Percentiles rank a stretch among this genome's conserved stretches.
These are phyloP conservation scores for Nannochloropsis salina DNA, from an alignment of 108 stramenopile genomes.

Conservation along the genomic window DNA sequence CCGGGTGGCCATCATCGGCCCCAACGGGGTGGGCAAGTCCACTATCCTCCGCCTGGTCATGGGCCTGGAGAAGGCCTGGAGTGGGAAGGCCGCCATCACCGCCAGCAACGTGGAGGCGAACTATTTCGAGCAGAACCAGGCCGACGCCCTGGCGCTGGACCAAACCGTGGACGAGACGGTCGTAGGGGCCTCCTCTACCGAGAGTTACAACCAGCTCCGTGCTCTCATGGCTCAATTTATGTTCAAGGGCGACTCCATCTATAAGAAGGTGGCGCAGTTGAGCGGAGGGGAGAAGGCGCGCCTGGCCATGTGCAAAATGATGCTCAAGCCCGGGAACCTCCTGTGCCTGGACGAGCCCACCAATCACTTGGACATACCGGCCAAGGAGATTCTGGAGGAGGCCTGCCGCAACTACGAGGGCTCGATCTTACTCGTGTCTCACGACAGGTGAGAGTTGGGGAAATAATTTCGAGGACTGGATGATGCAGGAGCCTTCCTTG, in stretches of 20 bases:
- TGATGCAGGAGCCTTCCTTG: too few species aligned
- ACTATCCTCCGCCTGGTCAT: constrained; percentile 76
- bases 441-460: constrained; percentile 63
- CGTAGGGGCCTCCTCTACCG: constrained; percentile 63
- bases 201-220: constrained; percentile 83
- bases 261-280: constrained; percentile 75
- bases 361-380: constrained; percentile 82
- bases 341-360: constrained; percentile 86
- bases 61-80: constrained; percentile 67
- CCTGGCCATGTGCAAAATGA: constrained; percentile 84
- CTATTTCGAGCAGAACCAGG: constrained; percentile 93
- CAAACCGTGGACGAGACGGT: constrained; percentile 78
- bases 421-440: constrained; percentile 80
- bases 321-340: constrained; percentile 81
- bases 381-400: constrained; percentile 95
- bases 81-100: constrained; percentile 63
- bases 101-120: constrained; percentile 70
- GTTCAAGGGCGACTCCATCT: constrained; percentile 86
- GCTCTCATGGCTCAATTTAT: constrained; percentile 86
- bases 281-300: constrained; percentile 90
- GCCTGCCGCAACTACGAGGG: constrained; percentile 87
- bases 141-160: constrained; percentile 77
- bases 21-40: constrained; percentile 72
- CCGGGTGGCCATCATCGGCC: constrained; percentile 84
- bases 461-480: too few species aligned